Evolutionary conservation across 169 alveolate species (phyloP).

Genomic region (Eimeria maxima): DNA sequence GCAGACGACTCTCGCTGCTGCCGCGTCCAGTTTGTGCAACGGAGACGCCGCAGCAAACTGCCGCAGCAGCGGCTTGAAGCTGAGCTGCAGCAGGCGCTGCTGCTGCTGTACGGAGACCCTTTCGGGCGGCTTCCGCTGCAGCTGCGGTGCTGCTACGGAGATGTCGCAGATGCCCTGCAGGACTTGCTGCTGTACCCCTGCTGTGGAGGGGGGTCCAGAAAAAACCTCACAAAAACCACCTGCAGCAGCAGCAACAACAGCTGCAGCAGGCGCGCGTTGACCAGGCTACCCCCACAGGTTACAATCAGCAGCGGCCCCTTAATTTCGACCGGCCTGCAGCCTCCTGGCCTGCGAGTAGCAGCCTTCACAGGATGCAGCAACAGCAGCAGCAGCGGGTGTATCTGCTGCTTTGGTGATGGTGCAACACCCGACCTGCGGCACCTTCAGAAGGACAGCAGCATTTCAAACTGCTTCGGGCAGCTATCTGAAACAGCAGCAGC

Average conservation of each 20-base stretch:
- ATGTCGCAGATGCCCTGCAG: constrained; percentile 33
- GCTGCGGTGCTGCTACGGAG: constrained; percentile 22
- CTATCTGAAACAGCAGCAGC: neutral
- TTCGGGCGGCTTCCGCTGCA: constrained; percentile 53
- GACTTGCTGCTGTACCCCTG: constrained; percentile 62
- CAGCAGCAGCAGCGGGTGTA: constrained; percentile 48
- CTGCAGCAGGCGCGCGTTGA: constrained; percentile 51
- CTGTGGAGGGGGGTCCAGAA: constrained; percentile 59
- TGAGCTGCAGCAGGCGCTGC: constrained; percentile 63
- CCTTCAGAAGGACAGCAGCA: neutral
- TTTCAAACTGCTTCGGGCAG: neutral
- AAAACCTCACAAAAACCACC: neutral
- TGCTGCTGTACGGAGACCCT: constrained; percentile 56
- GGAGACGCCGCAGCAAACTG: constrained; percentile 42
- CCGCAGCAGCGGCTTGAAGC: constrained; percentile 66
- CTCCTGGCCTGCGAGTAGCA: constrained; percentile 34
- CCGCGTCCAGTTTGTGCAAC: constrained; percentile 52
- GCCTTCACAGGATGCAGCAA: constrained; percentile 6
- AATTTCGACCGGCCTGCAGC: neutral
- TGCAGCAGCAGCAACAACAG: constrained; percentile 35
- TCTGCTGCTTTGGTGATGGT: constrained; percentile 45
- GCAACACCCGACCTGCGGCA: neutral
- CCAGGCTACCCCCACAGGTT: constrained; percentile 46
- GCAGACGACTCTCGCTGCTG: constrained; percentile 73
- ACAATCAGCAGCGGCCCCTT: constrained; percentile 63